Base-by-base conservation (phyloP, 345 rosid genomes). In the Gossypium anomalum region DNA sequence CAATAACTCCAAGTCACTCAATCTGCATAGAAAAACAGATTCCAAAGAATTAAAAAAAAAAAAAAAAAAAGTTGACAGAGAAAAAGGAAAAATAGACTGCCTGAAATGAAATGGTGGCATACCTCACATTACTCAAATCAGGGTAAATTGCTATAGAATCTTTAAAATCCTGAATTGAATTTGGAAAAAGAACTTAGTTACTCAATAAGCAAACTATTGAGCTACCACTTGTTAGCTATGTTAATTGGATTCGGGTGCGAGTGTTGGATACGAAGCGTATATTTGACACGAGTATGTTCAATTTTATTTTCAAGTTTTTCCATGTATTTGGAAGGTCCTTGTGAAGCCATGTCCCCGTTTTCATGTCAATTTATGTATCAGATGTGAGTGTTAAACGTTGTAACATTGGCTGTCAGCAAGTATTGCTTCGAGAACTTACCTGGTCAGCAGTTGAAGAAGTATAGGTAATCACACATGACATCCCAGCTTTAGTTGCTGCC, bases 401-500 rank as follows among this genome's bases (percentile, higher is more conserved):
- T 8, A 56, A 11, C 25, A 56, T 56, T 8, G 60, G 60, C 25
- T 38, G n/a, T 9, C 43, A 14, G 34, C 16, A 19, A 29, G 25
- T 11, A 66, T 38, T 22, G 11, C 16, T 51, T 27, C 45, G 66
- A 49, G 67, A 59, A 12, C 66, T 82, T 64, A 94, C 98, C 92
- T 94, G 98, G 27, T 90, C 86, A 67, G 93, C 91, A 13, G 98
- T 92, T 73, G 98, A 94, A 80, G 92, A 80, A 17, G 98, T 94
- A 83, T 89, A 88, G 10, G 90, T 87, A 48, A 94, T 87, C 38
- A 92, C 82, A 71, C 97, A 94, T 53, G 98, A 77, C 98, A 94
- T 94, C 58, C 97, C 97, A 15, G 98, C 98, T 59, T 74, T 74
- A 6, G 86, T 88, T 65, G 98, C 98, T 53, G 98, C 97, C 98